These are phyloP conservation scores for Russula emetica DNA, from an alignment of 768 basidiomycete genomes.

Conservation along the genomic window DNA sequence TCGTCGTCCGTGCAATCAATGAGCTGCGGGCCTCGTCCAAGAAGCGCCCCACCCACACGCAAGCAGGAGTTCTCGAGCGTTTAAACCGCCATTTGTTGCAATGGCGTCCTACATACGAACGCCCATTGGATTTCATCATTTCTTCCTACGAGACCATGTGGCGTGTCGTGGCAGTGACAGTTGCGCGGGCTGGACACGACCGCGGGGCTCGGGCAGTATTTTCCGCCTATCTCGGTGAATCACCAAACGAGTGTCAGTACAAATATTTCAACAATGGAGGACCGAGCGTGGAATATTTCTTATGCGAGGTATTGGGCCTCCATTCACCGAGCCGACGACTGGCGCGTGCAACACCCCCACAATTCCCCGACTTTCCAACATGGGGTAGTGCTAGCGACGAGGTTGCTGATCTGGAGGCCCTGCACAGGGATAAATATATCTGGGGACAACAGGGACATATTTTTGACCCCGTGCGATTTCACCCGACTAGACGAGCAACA, in stretches of 20 bases:
- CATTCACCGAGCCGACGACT: background rate
- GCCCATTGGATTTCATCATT: background rate
- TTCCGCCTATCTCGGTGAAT: background rate
- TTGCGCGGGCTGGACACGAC: background rate
- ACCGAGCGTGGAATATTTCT: background rate
- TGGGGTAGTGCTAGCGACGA: background rate
- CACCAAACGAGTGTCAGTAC: background rate
- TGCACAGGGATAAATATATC: background rate
- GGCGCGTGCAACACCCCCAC: background rate
- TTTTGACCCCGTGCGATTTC: background rate
- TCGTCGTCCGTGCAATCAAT: background rate
- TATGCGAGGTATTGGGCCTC: background rate
- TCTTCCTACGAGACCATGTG: background rate
- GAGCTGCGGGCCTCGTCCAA: background rate
- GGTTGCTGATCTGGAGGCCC: background rate
- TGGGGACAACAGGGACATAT: background rate
- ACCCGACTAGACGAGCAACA: background rate
- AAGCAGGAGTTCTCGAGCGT: background rate
- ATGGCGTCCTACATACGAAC: background rate
- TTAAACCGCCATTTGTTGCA: background rate
- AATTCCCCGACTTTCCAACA: background rate
- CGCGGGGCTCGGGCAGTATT: background rate
- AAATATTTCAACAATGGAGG: background rate
- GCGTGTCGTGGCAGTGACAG: background rate
- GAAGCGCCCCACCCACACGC: background rate